Evolutionary conservation across 257 asterid genomes (phyloP), one percentile per base, ranked within the genome.

Genomic region (Solanum chiquidenum): DNA sequence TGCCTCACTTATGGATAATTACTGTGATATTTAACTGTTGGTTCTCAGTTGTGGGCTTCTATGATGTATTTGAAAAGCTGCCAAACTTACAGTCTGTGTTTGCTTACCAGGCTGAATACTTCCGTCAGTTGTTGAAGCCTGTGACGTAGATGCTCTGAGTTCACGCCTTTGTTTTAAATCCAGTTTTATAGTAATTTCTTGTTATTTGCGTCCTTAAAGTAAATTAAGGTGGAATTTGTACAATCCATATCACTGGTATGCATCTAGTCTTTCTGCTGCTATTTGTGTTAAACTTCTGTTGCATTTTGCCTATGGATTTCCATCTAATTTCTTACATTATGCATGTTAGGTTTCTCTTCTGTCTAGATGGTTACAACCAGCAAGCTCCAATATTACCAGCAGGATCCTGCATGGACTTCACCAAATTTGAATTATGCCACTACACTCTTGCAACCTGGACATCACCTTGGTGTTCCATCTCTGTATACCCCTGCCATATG

Each of bases 121-220:
- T 95, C 91, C 97, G 98, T 33, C 98, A 95, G 10, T 92, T 95
- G 93, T 95, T 95, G 91, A 95, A 95, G 88, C 98, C 98, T 76
- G 98, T 95, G 35, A 95, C 98, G 97, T 95, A 95, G 98, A 88
- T 87, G 82, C 12, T 49, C 82, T 49, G 69, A 86, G 73, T 73
- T 73, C 58, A 49, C 29, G 3, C 85, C 42, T 80, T 46, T 88
- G 89, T 80, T 62, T 86, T 89, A 93, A 90, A 93, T 92, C 93
- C 90, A 91, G 93, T 91, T 87, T 74, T 77, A 89, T 89, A 89
- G 86, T 86, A 87, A 86, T 88, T 82, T 87, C 84, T 88, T 33
- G 87, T 77, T 35, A 87, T 79, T 90, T 86, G 71, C 60, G 90
- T 93, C 89, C 90, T 88, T 89, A 85, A 92, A 90, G 60, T 83